phyloP scores from a whole-genome alignment of 495 filamentous ascomycete genomes.

The Podospora australis region DNA sequence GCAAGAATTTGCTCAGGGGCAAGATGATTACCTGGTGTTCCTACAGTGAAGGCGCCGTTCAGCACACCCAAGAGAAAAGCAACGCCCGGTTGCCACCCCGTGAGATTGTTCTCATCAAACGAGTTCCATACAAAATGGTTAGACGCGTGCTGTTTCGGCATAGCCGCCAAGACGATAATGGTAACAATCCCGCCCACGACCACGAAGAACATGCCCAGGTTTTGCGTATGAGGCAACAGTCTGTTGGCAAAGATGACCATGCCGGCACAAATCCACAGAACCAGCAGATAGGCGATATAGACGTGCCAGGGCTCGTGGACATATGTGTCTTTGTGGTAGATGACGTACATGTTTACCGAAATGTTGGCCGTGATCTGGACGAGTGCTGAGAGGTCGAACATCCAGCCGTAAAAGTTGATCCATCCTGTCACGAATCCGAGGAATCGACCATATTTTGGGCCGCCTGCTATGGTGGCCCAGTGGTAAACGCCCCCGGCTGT shows the following conservation, averaged over 20 bases:
- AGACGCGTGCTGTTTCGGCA: constrained; percentile 59
- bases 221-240: constrained; percentile 58
- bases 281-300: constrained; percentile 61
- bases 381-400: constrained; percentile 58
- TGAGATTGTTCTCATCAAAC: constrained; percentile 55
- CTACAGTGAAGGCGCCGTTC: constrained; percentile 80
- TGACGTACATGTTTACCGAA: constrained; percentile 62
- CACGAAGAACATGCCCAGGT: constrained; percentile 62
- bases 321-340: constrained; percentile 58
- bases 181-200: constrained; percentile 63
- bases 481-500: constrained; percentile 81
- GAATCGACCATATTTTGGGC: constrained; percentile 58
- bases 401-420: constrained; percentile 78
- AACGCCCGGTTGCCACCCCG: constrained; percentile 64
- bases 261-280: constrained; percentile 58
- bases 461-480: constrained; percentile 69
- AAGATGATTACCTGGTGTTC: constrained; percentile 56
- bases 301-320: constrained; percentile 63
- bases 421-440: constrained; percentile 74
- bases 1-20: not conserved
- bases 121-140: constrained; percentile 55
- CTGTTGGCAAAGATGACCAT: constrained; percentile 66
- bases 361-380: constrained; percentile 62
- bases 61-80: constrained; percentile 77
- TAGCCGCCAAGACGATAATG: constrained; percentile 66